Evolutionary conservation across 1,284 basidiomycete genomes (phyloP).

Genomic region (Puccinia sorghi): DNA sequence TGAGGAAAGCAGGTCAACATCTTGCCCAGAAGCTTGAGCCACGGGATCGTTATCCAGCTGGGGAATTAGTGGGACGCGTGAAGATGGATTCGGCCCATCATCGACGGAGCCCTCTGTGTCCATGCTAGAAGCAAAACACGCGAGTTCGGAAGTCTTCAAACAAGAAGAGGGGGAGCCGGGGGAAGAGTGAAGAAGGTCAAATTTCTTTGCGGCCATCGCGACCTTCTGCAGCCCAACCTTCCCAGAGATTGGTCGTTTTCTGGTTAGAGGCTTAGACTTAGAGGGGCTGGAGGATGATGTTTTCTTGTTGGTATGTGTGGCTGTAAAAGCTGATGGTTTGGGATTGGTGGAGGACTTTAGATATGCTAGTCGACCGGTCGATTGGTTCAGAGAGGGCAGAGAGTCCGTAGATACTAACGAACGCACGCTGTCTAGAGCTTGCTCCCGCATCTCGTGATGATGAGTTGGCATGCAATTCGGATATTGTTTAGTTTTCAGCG

Average conservation of each 20-base stretch:
- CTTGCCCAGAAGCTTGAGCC: too few species aligned
- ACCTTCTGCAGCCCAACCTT: constrained; percentile 22
- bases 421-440: constrained; percentile 19
- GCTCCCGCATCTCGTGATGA: neutral
- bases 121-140: neutral
- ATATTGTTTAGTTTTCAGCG: neutral
- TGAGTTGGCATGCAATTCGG: neutral
- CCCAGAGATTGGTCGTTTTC: constrained; percentile 15
- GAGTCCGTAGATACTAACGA: neutral
- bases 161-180: neutral
- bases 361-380: neutral
- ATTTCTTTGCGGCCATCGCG: constrained; percentile 5
- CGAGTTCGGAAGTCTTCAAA: neutral
- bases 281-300: neutral
- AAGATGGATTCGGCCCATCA: too few species aligned
- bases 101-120: neutral
- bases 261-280: neutral
- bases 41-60: too few species aligned
- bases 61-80: too few species aligned
- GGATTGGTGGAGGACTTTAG: neutral
- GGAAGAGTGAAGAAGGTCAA: neutral
- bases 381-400: constrained; percentile 20
- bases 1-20: too few species aligned
- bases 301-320: neutral
- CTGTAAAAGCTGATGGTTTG: neutral